Evolutionary conservation across 495 filamentous ascomycete species (phyloP).

Genomic region (Hypomontagnella monticulosa): DNA sequence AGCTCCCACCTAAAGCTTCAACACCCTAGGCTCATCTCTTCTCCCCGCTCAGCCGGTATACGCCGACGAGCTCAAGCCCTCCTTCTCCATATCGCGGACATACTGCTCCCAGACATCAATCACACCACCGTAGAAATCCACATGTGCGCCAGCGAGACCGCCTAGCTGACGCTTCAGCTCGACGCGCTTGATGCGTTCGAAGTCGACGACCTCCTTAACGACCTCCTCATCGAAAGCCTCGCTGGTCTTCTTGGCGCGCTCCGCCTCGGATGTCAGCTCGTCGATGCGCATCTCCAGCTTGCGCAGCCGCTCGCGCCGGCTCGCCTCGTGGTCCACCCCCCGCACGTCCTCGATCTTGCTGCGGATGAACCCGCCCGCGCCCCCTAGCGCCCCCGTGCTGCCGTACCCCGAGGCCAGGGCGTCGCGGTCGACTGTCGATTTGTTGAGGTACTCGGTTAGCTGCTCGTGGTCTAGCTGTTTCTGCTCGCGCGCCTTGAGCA

Average conservation of each 20-base stretch:
- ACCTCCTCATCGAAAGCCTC: slow-evolving; percentile 96
- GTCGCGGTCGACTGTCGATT: slow-evolving; percentile 88
- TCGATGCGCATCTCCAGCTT: slow-evolving; percentile 93
- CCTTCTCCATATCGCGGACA: slow-evolving; percentile 84
- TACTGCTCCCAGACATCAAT: slow-evolving; percentile 91
- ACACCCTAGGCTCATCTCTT: neutral
- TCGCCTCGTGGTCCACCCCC: slow-evolving; percentile 95
- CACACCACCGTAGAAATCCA: slow-evolving; percentile 83
- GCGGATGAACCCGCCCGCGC: slow-evolving; percentile 88
- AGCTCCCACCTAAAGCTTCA: no score
- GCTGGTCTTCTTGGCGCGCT: slow-evolving; percentile 80
- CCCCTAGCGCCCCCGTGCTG: slow-evolving; percentile 63
- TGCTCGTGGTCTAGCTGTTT: slow-evolving; percentile 98
- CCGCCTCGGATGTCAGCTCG: slow-evolving; percentile 86
- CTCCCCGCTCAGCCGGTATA: slow-evolving; percentile 15
- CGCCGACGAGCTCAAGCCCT: slow-evolving; percentile 51
- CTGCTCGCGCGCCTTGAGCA: slow-evolving; percentile 93
- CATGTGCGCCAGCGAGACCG: slow-evolving; percentile 82
- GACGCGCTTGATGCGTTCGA: slow-evolving; percentile 92
- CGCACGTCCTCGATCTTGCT: slow-evolving; percentile 96
- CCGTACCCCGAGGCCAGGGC: slow-evolving; percentile 75
- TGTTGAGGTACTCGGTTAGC: slow-evolving; percentile 92
- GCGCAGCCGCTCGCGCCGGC: slow-evolving; percentile 81
- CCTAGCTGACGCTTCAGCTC: slow-evolving; percentile 92
- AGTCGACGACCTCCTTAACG: slow-evolving; percentile 88